Percentiles rank a stretch among this genome's conserved stretches.
These are phyloP conservation scores for Peronospora belbahrii DNA, from an alignment of 352 stramenopile species.

Conservation along the genomic window DNA sequence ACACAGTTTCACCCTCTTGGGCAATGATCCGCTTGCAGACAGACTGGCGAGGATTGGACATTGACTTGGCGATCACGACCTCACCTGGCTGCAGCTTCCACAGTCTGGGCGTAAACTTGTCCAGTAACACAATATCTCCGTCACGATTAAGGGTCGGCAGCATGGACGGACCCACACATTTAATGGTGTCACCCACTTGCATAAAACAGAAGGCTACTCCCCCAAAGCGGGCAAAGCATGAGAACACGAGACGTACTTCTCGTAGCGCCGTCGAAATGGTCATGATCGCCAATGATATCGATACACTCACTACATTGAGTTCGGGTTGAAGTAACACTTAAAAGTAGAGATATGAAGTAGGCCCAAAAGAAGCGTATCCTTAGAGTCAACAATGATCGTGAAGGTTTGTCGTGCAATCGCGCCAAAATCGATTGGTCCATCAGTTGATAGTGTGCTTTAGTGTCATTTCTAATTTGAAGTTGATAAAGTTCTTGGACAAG, in stretches of 20 bases:
- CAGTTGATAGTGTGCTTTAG: no score
- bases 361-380: no score
- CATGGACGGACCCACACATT: constrained; percentile 87
- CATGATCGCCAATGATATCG: not conserved
- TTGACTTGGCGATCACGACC: constrained; percentile 84
- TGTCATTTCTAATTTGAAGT: no score
- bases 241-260: constrained; percentile 43
- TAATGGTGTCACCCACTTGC: constrained; percentile 71
- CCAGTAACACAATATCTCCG: constrained; percentile 86
- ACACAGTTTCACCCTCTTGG: constrained; percentile 75
- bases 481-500: no score
- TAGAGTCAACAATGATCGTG: no score
- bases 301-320: not conserved
- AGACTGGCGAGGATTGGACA: constrained; percentile 77
- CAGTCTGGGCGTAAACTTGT: constrained; percentile 77
- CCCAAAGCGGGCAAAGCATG: constrained; percentile 71
- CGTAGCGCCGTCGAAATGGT: constrained; percentile 11
- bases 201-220: constrained; percentile 62
- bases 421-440: no score
- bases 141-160: constrained; percentile 85
- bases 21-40: constrained; percentile 88
- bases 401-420: no score
- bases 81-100: constrained; percentile 64
- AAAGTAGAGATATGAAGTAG: not conserved
- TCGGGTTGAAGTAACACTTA: not conserved